These are phyloP conservation scores for Pichia sp. DNA, from an alignment of 1,139 yeast genomes.

Conservation along the genomic window DNA sequence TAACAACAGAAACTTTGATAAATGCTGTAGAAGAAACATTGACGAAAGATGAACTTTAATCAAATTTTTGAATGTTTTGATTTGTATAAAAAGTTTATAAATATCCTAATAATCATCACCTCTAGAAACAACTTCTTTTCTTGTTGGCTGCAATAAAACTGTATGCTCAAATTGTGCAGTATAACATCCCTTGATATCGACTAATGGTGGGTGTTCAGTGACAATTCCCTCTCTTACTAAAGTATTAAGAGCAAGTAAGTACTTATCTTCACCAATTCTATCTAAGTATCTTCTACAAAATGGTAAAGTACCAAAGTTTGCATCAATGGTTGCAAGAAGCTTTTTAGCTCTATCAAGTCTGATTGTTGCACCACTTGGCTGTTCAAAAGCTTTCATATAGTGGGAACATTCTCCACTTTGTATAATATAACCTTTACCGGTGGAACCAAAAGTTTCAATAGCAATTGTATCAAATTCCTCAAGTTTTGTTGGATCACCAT, in stretches of 20 bases:
- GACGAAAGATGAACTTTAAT: constrained; percentile 11
- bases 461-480: constrained; percentile 99
- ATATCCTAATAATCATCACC: constrained; percentile 74
- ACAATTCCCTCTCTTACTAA: constrained; percentile 81
- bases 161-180: constrained; percentile 98
- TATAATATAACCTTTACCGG: constrained; percentile 87
- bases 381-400: constrained; percentile 60
- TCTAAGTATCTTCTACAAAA: constrained; percentile 95
- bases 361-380: constrained; percentile 42
- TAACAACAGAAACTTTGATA: background rate
- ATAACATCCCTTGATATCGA: constrained; percentile 74
- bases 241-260: constrained; percentile 79
- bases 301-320: constrained; percentile 87
- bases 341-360: constrained; percentile 59
- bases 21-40: background rate
- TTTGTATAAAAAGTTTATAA: background rate
- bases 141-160: constrained; percentile 78
- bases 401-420: constrained; percentile 92
- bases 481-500: constrained; percentile 92
- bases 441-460: constrained; percentile 94
- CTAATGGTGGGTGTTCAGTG: constrained; percentile 95
- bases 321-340: constrained; percentile 61
- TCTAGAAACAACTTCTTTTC: constrained; percentile 88
- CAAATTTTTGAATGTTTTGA: background rate
- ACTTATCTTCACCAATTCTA: constrained; percentile 85